phyloP scores from a whole-genome alignment of 768 basidiomycete genomes.

The Daedalea quercina region DNA sequence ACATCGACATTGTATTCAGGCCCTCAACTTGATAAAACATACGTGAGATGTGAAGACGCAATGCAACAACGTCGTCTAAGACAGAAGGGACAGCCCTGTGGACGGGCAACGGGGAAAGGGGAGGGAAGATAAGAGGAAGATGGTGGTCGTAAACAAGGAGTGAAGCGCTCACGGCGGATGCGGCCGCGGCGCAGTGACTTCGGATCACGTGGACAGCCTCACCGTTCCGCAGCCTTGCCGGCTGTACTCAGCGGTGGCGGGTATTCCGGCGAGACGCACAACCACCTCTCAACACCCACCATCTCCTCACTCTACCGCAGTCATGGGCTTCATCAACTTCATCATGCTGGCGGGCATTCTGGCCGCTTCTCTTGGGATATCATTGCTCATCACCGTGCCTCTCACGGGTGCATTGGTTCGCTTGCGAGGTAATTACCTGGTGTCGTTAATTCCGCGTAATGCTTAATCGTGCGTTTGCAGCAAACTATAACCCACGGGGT shows the following conservation, averaged over 20 bases:
- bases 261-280: not conserved
- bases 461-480: slow-evolving; percentile 57
- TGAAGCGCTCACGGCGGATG: not conserved
- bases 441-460: slow-evolving; percentile 28
- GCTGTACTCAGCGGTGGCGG: not conserved
- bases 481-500: slow-evolving; percentile 51
- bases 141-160: not conserved
- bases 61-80: too few species aligned
- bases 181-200: not conserved
- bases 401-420: slow-evolving; percentile 58
- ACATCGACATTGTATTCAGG: too few species aligned
- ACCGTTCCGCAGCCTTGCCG: not conserved
- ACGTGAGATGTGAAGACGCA: too few species aligned
- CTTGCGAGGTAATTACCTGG: slow-evolving; percentile 45
- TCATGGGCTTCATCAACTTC: not conserved
- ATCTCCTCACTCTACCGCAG: not conserved
- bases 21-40: too few species aligned
- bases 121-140: not conserved
- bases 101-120: too few species aligned
- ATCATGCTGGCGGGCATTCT: slow-evolving; percentile 28
- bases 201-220: not conserved
- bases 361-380: slow-evolving; percentile 43
- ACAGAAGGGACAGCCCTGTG: too few species aligned
- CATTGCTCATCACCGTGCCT: slow-evolving; percentile 48
- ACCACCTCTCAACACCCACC: slow-evolving; percentile 7